Conservation (phyloP, 495 filamentous ascomycete species). For the Hypoxylon fuscum region DNA sequence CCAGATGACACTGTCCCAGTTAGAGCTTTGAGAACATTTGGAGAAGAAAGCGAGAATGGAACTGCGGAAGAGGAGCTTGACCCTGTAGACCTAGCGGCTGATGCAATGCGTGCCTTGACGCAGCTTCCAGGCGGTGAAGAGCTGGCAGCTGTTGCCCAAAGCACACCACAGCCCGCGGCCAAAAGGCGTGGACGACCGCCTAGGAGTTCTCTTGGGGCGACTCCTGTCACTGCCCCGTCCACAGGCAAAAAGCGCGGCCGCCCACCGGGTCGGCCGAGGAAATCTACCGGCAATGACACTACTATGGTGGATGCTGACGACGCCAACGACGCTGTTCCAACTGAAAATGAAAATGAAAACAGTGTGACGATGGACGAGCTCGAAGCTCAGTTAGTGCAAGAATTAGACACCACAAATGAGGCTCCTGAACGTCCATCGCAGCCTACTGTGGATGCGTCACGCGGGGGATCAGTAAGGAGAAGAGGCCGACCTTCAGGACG, state of each 20-base stretch:
- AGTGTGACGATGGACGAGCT: constrained; percentile 39
- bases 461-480: constrained; percentile 19
- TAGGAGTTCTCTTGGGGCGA: constrained; percentile 27
- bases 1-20: constrained; percentile 49
- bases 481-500: constrained; percentile 33
- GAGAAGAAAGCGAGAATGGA: constrained; percentile 13
- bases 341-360: constrained; percentile 26
- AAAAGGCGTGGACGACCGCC: constrained; percentile 42
- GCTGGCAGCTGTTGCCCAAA: constrained; percentile 2
- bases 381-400: constrained; percentile 38
- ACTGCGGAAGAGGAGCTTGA: constrained; percentile 34
- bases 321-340: not conserved
- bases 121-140: constrained; percentile 20
- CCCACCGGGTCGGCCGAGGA: constrained; percentile 36
- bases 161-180: constrained; percentile 16
- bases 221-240: constrained; percentile 18
- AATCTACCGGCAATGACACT: constrained; percentile 29
- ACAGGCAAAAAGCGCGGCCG: constrained; percentile 40
- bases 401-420: constrained; percentile 18
- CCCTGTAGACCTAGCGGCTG: constrained; percentile 52
- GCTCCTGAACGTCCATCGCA: constrained; percentile 9
- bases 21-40: constrained; percentile 17
- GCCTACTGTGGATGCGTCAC: constrained; percentile 5
- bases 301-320: constrained; percentile 16
- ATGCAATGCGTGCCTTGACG: constrained; percentile 41